Base-by-base conservation (phyloP, 768 basidiomycete genomes). In the Boletus edulis region DNA sequence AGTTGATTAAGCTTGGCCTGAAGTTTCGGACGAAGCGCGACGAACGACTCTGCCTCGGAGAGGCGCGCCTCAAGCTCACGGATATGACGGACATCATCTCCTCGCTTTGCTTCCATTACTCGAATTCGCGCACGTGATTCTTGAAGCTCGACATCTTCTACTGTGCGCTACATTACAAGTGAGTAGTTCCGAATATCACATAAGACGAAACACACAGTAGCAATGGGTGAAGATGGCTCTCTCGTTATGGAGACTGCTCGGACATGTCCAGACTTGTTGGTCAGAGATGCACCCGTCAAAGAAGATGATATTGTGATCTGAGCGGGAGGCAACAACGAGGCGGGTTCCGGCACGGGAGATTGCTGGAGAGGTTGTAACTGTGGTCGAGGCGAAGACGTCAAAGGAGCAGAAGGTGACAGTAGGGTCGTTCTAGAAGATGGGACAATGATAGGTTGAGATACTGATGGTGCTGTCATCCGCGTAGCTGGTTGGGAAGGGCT, bases 21-120 rank as follows among this genome's bases (percentile, higher is more conserved):
- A 32, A 96, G 80, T 71, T 96, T 98, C 0, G 93, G 92, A n/a
- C 88, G 81, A 15, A 93, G 78, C 6, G 89, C 79, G 29, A 90
- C 84, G 61, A 94, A 92, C 14, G 86, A 79, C 66, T 93, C 91
- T 0, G 89, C 90, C 58, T 97, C 95, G 6, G 81, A 77, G 8
- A 92, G 83, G n/a, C 89, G 84, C 2, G 82, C 78, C 67, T 98
- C 94, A 13, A 97, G 83, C 64, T 89, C 87, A 46, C 89, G 86
- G 34, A 98, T 77, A 58, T 85, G 85, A 17, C 91, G 86, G 1
- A 89, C 78, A 65, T 98, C 95, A 50, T 98, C 94, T 1, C 85
- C 80, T 15, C 92, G 87, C 65, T 92, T 88, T 10, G 83, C 82
- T 73, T 99, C 97, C 29, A 97, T 75, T 5, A 94, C 84, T 22